Percentiles rank a stretch among this genome's conserved stretches.
Conservation (phyloP, 2,329 filamentous ascomycete species). For the Exserohilum rostratum region DNA sequence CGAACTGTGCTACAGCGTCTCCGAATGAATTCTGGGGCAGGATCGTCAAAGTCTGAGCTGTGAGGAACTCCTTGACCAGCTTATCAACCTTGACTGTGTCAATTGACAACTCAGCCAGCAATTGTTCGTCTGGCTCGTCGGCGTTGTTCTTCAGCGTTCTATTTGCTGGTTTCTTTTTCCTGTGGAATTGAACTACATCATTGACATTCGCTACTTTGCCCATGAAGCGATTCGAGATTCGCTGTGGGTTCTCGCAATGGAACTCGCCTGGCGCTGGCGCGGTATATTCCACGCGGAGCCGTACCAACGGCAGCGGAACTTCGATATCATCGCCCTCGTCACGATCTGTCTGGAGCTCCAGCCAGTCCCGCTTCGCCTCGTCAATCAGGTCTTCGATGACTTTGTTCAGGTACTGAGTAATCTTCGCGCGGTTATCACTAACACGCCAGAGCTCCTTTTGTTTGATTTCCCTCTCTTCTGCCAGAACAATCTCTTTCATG, state of each 20-base stretch:
- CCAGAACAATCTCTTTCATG: constrained; percentile 79
- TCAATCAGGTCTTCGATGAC: constrained; percentile 88
- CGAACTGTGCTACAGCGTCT: constrained; percentile 89
- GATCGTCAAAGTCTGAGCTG: constrained; percentile 87
- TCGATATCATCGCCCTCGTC: constrained; percentile 63
- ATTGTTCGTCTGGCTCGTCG: constrained; percentile 68
- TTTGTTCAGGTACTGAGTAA: constrained; percentile 76
- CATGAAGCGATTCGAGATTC: constrained; percentile 91
- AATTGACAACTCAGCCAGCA: constrained; percentile 65
- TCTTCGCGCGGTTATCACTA: constrained; percentile 79
- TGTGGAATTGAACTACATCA: constrained; percentile 91
- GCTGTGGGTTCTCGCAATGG: constrained; percentile 92
- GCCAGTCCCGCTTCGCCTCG: constrained; percentile 82
- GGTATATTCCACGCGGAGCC: constrained; percentile 89
- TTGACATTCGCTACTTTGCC: constrained; percentile 92
- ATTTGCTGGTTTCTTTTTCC: constrained; percentile 72
- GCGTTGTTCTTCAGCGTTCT: constrained; percentile 57
- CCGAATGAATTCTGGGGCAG: constrained; percentile 91
- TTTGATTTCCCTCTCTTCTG: constrained; percentile 76
- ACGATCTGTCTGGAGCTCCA: constrained; percentile 66
- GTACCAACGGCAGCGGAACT: constrained; percentile 79
- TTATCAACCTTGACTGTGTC: constrained; percentile 87
- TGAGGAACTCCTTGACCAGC: constrained; percentile 85
- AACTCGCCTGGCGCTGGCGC: constrained; percentile 84
- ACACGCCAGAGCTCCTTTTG: constrained; percentile 77